Evolutionary conservation across 768 basidiomycete species (phyloP).

Genomic region (Gymnopilus junonius): DNA sequence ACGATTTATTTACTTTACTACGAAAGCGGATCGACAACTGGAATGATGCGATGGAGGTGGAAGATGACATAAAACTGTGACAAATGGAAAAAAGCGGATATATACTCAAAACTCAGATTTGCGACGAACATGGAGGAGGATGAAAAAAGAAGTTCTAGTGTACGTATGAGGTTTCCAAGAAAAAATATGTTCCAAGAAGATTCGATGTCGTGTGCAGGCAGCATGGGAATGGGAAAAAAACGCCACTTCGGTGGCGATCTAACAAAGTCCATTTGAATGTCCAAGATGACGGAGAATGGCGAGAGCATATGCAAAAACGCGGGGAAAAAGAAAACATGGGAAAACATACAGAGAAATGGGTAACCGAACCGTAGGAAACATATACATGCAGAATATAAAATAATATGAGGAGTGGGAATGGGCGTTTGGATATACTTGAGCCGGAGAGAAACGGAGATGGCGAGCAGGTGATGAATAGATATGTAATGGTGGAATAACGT

Average conservation of each 20-base stretch:
- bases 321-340: neutral
- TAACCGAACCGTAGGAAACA: neutral
- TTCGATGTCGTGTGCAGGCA: neutral
- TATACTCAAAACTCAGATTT: neutral
- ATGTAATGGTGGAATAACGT: neutral
- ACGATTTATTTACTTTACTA: no score
- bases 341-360: neutral
- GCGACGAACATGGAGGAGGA: neutral
- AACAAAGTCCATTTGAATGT: neutral
- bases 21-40: neutral
- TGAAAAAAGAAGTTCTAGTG: neutral
- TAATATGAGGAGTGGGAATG: neutral
- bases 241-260: slow-evolving; percentile 1
- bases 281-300: neutral
- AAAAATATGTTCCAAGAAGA: neutral
- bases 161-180: neutral
- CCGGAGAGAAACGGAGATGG: neutral
- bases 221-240: slow-evolving; percentile 4
- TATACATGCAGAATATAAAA: neutral
- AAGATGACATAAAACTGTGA: neutral
- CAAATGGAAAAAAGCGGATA: no score
- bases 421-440: neutral
- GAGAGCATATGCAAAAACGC: neutral
- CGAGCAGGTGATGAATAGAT: neutral
- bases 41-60: neutral